These are phyloP conservation scores for Lomentospora prolificans DNA, from an alignment of 2,329 filamentous ascomycete species.

Conservation along the genomic window DNA sequence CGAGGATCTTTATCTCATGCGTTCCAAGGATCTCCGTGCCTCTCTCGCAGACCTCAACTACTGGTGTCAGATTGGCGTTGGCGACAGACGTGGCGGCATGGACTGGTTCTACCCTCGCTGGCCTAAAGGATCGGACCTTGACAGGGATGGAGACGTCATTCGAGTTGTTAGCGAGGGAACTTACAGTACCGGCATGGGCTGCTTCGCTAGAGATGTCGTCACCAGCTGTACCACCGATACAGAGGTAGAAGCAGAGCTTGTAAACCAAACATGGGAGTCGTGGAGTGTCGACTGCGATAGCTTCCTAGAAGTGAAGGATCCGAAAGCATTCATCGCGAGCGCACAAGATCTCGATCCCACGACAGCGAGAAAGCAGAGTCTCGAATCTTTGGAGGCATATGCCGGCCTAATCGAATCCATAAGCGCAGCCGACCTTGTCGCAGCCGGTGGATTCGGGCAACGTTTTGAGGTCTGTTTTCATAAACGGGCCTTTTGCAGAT, in stretches of 20 bases:
- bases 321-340: slow-evolving; percentile 34
- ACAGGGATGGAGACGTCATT: slow-evolving; percentile 56
- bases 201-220: slow-evolving; percentile 54
- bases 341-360: slow-evolving; percentile 21
- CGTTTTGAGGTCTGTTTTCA: slow-evolving; percentile 22
- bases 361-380: background rate
- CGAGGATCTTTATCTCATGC: slow-evolving; percentile 58
- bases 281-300: slow-evolving; percentile 58
- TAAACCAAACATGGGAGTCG: slow-evolving; percentile 55
- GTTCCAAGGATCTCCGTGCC: slow-evolving; percentile 64
- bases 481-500: too few species aligned
- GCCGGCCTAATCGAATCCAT: slow-evolving; percentile 47
- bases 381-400: slow-evolving; percentile 34
- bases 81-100: slow-evolving; percentile 76
- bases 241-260: slow-evolving; percentile 49
- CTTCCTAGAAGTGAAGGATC: slow-evolving; percentile 28
- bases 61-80: slow-evolving; percentile 95
- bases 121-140: slow-evolving; percentile 61
- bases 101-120: slow-evolving; percentile 81
- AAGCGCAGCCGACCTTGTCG: slow-evolving; percentile 57
- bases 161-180: slow-evolving; percentile 76
- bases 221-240: slow-evolving; percentile 17
- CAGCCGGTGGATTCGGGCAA: slow-evolving; percentile 34
- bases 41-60: slow-evolving; percentile 79
- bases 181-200: slow-evolving; percentile 69